Conservation (phyloP, 2,329 filamentous ascomycete species). For the Fusarium falciforme region DNA sequence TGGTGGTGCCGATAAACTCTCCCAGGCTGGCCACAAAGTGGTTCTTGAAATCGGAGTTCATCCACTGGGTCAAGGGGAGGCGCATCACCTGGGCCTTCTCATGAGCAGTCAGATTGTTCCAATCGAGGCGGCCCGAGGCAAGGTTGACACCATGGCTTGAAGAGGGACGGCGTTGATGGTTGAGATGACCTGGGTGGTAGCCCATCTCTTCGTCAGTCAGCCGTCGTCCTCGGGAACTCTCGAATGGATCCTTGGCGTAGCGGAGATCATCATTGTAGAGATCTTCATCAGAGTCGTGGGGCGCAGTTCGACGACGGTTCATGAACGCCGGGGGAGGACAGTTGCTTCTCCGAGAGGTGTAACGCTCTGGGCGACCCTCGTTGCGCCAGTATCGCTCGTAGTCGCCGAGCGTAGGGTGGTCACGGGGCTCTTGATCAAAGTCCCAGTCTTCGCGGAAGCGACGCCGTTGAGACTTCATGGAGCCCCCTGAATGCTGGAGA, state of each 20-base stretch:
- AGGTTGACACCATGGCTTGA: constrained; percentile 30
- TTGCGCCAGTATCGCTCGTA: constrained; percentile 43
- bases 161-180: constrained; percentile 17
- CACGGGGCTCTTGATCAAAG: constrained; percentile 28
- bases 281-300: constrained; percentile 43
- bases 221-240: constrained; percentile 24
- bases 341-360: constrained; percentile 34
- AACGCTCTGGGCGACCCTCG: constrained; percentile 36
- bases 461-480: constrained; percentile 34
- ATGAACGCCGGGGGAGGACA: constrained; percentile 42
- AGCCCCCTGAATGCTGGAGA: constrained; percentile 34
- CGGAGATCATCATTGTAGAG: constrained; percentile 36
- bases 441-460: constrained; percentile 43
- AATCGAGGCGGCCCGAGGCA: constrained; percentile 47
- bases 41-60: constrained; percentile 60
- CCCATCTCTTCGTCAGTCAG: constrained; percentile 42
- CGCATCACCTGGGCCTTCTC: constrained; percentile 58
- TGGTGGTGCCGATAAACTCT: constrained; percentile 56
- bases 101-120: constrained; percentile 52
- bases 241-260: constrained; percentile 25
- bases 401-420: constrained; percentile 35
- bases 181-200: constrained; percentile 8
- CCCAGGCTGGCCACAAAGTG: constrained; percentile 52
- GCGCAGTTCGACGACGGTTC: constrained; percentile 34
- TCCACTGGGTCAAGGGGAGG: constrained; percentile 58